Conservation (phyloP, 768 basidiomycete genomes). For the Phallus indusiatus region DNA sequence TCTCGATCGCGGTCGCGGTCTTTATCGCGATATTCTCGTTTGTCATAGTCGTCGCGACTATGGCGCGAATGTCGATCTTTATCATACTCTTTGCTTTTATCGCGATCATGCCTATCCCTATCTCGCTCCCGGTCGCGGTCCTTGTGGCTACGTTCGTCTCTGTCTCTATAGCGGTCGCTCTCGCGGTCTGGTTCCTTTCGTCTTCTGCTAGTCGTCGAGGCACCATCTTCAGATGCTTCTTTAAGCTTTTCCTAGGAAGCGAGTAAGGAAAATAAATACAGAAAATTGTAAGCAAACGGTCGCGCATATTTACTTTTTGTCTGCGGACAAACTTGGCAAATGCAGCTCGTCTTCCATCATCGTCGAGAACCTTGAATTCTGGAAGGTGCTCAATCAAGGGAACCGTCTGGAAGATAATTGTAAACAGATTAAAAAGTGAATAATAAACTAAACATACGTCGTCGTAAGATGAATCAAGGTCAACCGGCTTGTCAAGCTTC, state of each 20-base stretch:
- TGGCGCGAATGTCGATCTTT: slow-evolving; percentile 16
- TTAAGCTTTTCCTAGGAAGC: slow-evolving; percentile 56
- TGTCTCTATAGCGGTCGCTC: slow-evolving; percentile 26
- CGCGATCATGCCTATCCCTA: slow-evolving; percentile 18
- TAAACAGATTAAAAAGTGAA: neutral
- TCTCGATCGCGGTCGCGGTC: slow-evolving; percentile 12
- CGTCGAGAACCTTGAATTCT: slow-evolving; percentile 81
- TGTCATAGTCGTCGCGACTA: slow-evolving; percentile 4
- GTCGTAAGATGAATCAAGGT: slow-evolving; percentile 68
- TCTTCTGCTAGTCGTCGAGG: slow-evolving; percentile 67
- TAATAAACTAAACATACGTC: slow-evolving; percentile 40
- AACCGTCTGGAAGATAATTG: slow-evolving; percentile 38
- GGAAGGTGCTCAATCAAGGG: slow-evolving; percentile 72
- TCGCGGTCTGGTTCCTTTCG: slow-evolving; percentile 56
- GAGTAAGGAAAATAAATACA: neutral
- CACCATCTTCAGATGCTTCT: slow-evolving; percentile 70
- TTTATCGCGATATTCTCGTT: slow-evolving; percentile 10
- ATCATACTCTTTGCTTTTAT: slow-evolving; percentile 18
- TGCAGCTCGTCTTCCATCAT: slow-evolving; percentile 72
- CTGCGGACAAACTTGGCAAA: slow-evolving; percentile 84
- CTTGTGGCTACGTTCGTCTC: slow-evolving; percentile 15
- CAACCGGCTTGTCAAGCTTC: slow-evolving; percentile 76
- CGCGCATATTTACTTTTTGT: slow-evolving; percentile 55
- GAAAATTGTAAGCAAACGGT: neutral
- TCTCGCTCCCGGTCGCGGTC: slow-evolving; percentile 15